These are phyloP conservation scores for Alectoria sarmentosa DNA, from an alignment of 495 filamentous ascomycete species.

Conservation along the genomic window DNA sequence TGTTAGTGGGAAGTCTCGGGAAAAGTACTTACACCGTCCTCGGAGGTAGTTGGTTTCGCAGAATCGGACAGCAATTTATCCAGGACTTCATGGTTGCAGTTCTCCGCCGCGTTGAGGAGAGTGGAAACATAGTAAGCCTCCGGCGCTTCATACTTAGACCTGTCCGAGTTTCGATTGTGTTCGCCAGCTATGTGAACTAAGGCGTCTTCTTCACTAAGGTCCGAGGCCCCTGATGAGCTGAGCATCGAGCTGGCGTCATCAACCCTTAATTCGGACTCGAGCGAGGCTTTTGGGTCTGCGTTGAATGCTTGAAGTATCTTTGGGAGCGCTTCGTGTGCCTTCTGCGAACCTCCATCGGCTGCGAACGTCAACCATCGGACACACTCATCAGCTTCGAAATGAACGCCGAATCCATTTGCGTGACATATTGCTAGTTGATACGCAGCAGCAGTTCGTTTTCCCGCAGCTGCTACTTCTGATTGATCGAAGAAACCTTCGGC, in stretches of 20 bases:
- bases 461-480: constrained; percentile 13
- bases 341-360: constrained; percentile 22
- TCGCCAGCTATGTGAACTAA: background rate
- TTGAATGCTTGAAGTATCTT: constrained; percentile 21
- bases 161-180: background rate
- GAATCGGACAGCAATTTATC: constrained; percentile 13
- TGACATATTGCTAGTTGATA: constrained; percentile 30
- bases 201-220: too few species aligned
- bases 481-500: constrained; percentile 23
- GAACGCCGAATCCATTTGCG: constrained; percentile 26
- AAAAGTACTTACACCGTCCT: too few species aligned
- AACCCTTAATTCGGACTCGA: too few species aligned
- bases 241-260: constrained; percentile 10
- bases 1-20: too few species aligned
- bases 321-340: constrained; percentile 24
- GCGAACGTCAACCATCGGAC: constrained; percentile 26
- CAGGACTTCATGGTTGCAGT: constrained; percentile 23
- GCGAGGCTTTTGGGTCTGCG: background rate
- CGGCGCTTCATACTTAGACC: background rate
- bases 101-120: constrained; percentile 27
- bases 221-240: constrained; percentile 17
- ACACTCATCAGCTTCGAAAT: constrained; percentile 26
- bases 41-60: constrained; percentile 16
- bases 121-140: constrained; percentile 9
- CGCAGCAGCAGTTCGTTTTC: constrained; percentile 23